Evolutionary conservation across 2,329 filamentous ascomycete genomes (phyloP).

Genomic region (Neocatenulostroma microsporum): DNA sequence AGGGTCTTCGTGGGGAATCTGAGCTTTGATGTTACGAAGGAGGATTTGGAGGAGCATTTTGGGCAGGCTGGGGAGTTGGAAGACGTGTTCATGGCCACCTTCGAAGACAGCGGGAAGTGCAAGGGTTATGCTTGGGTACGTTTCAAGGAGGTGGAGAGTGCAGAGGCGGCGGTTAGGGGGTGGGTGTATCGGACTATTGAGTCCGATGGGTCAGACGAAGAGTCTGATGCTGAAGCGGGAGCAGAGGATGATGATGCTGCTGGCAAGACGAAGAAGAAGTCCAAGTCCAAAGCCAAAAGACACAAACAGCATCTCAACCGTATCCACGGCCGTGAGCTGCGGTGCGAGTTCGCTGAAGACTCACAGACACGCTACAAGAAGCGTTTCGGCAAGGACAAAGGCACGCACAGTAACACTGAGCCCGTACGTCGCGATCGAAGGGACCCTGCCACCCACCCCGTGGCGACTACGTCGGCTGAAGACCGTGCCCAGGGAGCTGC

Average conservation of each 20-base stretch:
- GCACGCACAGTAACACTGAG: too few species aligned
- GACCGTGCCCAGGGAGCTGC: too few species aligned
- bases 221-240: slow-evolving; percentile 40
- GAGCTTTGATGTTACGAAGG: slow-evolving; percentile 53
- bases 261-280: slow-evolving; percentile 36
- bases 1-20: slow-evolving; percentile 69
- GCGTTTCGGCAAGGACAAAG: slow-evolving; percentile 61
- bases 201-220: slow-evolving; percentile 41
- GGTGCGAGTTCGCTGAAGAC: slow-evolving; percentile 91
- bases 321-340: slow-evolving; percentile 69
- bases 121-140: slow-evolving; percentile 96
- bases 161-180: slow-evolving; percentile 69
- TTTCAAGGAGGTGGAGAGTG: slow-evolving; percentile 71
- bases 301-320: slow-evolving; percentile 75
- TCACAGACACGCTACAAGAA: slow-evolving; percentile 86
- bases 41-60: slow-evolving; percentile 74
- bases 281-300: slow-evolving; percentile 41
- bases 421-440: too few species aligned
- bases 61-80: slow-evolving; percentile 74
- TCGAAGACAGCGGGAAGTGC: slow-evolving; percentile 95
- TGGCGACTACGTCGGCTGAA: too few species aligned
- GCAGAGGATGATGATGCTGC: too few species aligned
- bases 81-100: slow-evolving; percentile 83
- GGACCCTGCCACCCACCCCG: too few species aligned
- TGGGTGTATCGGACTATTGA: slow-evolving; percentile 58